Percentiles rank a stretch among this genome's conserved stretches.
Evolutionary conservation across 2,329 filamentous ascomycete genomes (phyloP).

Genomic region (Tolypocladium tundrense): DNA sequence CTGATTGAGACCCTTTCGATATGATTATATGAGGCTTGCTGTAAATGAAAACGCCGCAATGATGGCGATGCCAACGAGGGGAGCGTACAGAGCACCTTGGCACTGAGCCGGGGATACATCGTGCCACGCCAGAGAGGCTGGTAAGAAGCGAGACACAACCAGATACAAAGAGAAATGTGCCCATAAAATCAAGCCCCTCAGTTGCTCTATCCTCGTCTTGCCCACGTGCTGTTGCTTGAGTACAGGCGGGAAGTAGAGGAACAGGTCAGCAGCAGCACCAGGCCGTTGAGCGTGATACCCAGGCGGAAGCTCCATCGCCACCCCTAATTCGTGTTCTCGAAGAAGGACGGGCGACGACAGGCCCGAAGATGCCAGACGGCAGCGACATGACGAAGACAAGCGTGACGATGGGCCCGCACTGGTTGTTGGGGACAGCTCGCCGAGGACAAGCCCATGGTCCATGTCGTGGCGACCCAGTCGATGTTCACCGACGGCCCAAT

Average conservation of each 20-base stretch:
- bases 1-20: neutral
- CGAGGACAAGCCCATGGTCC: neutral
- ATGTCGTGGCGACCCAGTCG: neutral
- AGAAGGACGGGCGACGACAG: neutral
- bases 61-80: neutral
- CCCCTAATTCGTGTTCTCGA: neutral
- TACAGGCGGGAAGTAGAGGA: neutral
- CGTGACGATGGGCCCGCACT: neutral
- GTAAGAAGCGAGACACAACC: neutral
- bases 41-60: neutral
- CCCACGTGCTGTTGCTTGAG: neutral
- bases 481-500: neutral
- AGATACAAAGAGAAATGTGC: neutral
- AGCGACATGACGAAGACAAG: neutral
- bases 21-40: neutral
- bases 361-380: neutral
- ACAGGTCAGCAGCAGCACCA: neutral
- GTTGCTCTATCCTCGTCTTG: neutral
- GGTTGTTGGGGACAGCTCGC: neutral
- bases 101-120: neutral
- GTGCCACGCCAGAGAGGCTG: neutral
- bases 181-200: neutral
- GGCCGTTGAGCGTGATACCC: neutral
- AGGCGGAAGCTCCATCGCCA: neutral
- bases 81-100: neutral